Evolutionary conservation across 2,329 filamentous ascomycete genomes (phyloP), one percentile per base, ranked within the genome.

Genomic region (Didymosphaeria variabile): DNA sequence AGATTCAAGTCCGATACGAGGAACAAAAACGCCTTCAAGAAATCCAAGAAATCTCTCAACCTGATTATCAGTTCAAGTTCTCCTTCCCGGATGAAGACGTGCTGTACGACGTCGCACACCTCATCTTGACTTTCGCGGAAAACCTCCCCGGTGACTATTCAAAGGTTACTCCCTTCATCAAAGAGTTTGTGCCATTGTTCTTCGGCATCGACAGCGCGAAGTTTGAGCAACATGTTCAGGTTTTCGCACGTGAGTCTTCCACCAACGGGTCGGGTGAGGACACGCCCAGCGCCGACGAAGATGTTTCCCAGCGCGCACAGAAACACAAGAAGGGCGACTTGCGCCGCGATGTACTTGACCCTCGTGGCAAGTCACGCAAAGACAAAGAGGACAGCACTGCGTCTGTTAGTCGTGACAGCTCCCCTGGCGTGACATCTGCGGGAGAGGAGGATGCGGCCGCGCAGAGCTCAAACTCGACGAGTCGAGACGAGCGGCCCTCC

Each of bases 1-100:
- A 95, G 61, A 94, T 98, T 74, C 93, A 95, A 79, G 93, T 92
- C 53, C 96, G 93, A 77, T 91, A 94, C 68, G 94, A 98, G 76
- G 94, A 97, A 79, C 91, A 94, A 75, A 90, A 91, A 72, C 91
- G 91, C 55, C 83, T 89, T 68, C 87, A 90, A 63, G 86, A 85
- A 66, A 84, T 88, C 51, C 82, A 84, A 51, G 77, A 85, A 74
- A 84, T 84, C 67, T 87, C 86, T 61, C 83, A 87, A 6, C 84
- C 87, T 17, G 87, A 86, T 50, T 87, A 90, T 73, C 94, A 97
- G 77, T 91, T 93, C 75, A 83, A 88, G 47, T 94, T 91, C 81
- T 83, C 85, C 19, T 93, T 97, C 70, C 81, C 85, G 32, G 84
- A 87, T 62, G 72, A 77, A 38, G 79, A 84, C 61, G 79, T 90